These are phyloP conservation scores for Pseudogymnoascus sp. DNA, from an alignment of 2,329 filamentous ascomycete species.

Conservation along the genomic window DNA sequence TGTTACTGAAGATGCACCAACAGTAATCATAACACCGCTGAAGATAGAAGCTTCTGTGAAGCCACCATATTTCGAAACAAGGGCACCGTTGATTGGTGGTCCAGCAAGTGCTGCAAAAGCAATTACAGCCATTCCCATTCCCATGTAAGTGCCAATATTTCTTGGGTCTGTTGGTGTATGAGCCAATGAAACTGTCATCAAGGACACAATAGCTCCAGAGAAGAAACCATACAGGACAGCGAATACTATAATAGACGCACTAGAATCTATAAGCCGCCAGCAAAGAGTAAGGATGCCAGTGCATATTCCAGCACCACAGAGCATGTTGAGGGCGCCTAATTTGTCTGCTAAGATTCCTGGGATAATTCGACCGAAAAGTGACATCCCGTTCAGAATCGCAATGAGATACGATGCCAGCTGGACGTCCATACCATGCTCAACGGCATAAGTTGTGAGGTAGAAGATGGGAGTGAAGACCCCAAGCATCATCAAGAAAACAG, in stretches of 20 bases:
- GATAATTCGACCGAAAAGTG: constrained; percentile 30
- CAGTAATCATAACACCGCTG: constrained; percentile 41
- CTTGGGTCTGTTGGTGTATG: constrained; percentile 46
- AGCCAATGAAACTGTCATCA: constrained; percentile 18
- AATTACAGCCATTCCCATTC: constrained; percentile 54
- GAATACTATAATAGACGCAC: constrained; percentile 25
- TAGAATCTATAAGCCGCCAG: constrained; percentile 20
- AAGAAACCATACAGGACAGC: constrained; percentile 29
- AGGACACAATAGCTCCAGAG: constrained; percentile 30
- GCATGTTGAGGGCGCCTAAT: constrained; percentile 28
- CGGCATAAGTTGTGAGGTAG: constrained; percentile 28
- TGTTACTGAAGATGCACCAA: no score
- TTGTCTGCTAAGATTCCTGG: constrained; percentile 30
- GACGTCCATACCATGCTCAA: constrained; percentile 35
- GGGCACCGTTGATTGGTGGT: constrained; percentile 58
- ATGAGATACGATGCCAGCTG: constrained; percentile 42
- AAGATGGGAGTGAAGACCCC: constrained; percentile 24
- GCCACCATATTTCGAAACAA: constrained; percentile 45
- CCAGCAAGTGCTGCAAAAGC: constrained; percentile 59
- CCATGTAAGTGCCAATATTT: constrained; percentile 61
- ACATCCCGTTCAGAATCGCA: constrained; percentile 39
- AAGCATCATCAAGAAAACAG: constrained; percentile 32
- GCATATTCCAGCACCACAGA: constrained; percentile 22
- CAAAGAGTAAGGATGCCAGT: constrained; percentile 25
- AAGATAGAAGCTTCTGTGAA: constrained; percentile 43